phyloP scores from a whole-genome alignment of 2,329 filamentous ascomycete genomes.

The Claviceps purpurea region DNA sequence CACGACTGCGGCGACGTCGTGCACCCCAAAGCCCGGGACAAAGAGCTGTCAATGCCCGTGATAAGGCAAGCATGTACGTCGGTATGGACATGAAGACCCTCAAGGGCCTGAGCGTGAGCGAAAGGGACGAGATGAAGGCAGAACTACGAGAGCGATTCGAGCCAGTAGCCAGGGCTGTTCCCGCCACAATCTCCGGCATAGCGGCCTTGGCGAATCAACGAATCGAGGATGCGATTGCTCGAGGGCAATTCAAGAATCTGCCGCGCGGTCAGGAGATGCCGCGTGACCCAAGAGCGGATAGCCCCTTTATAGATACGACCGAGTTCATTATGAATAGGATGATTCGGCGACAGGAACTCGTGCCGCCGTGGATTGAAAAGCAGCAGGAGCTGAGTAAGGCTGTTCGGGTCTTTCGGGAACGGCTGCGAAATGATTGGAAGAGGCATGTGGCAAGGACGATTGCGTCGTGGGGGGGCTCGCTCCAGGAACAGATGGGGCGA shows the following conservation, averaged over 20 bases:
- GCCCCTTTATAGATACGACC: conserved; percentile 87
- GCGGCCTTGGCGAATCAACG: conserved; percentile 75
- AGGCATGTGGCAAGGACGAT: conserved; percentile 71
- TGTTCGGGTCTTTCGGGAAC: conserved; percentile 53
- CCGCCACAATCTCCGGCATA: conserved; percentile 65
- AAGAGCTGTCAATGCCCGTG: conserved; percentile 40
- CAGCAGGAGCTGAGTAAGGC: conserved; percentile 75
- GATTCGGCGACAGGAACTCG: conserved; percentile 89
- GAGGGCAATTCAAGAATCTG: conserved; percentile 79
- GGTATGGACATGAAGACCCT: conserved; percentile 32
- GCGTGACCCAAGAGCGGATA: conserved; percentile 68
- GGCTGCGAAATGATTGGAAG: conserved; percentile 74
- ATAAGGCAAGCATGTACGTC: conserved; percentile 41
- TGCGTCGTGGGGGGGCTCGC: conserved; percentile 58
- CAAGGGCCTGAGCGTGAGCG: conserved; percentile 49
- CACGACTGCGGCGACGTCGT: conserved; percentile 32
- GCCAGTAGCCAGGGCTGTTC: conserved; percentile 57
- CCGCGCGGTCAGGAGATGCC: conserved; percentile 67
- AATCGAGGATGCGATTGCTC: conserved; percentile 86
- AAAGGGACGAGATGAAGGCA: conserved; percentile 56
- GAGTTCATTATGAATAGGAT: conserved; percentile 99
- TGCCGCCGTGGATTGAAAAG: conserved; percentile 97
- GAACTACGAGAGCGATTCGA: conserved; percentile 73
- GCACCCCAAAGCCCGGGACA: conserved; percentile 28
- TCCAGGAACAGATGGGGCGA: conserved; percentile 57